Base-by-base conservation (phyloP, 1,139 yeast genomes). In the Saccharomyces pastorianus region DNA sequence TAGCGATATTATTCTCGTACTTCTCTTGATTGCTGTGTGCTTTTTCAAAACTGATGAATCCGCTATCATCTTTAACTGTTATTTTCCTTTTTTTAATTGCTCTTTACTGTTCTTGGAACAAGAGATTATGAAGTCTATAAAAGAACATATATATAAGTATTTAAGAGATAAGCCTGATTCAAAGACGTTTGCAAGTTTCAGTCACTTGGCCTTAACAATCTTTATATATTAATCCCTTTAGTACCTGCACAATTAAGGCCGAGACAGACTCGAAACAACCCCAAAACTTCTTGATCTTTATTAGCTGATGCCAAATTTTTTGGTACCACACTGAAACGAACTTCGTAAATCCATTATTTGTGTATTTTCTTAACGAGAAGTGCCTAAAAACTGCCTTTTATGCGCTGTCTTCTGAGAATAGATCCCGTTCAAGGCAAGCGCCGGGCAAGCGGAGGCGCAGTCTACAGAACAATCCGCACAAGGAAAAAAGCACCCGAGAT, bases 381-480 rank as follows among this genome's bases (percentile, higher is more conserved):
- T 38, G 44, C 44, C 44, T 38, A 13, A 6, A 38, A 20, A 9
- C 11, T 3, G 5, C n/a, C 4, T 17, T 38, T 38, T 4, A 20
- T 38, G 25, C 44, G 44, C 25, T 9, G n/a, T 11, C 7, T 38
- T 38, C 44, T 38, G n/a, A 38, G 44, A 25, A 20, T 9, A 20
- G 44, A 38, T 38, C 44, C 25, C 25, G 25, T n/a, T 38, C 25
- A 38, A 17, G 25, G 44, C 44, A 38, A 38, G 26, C 13, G 7
- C 44, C 44, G 44, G 44, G 44, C 44, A 38, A 20, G 25, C 44
- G 44, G 44, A 38, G 44, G 44, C 44, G 44, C 44, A 38, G 44
- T 38, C 25, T 25, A 17, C 4, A 17, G 26, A 38, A 38, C 17
- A 6, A 6, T 6, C 25, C 25, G 44, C 44, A 38, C 44, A 9